phyloP scores from a whole-genome alignment of 208 protist species.

The Naegleria lovaniensis region DNA sequence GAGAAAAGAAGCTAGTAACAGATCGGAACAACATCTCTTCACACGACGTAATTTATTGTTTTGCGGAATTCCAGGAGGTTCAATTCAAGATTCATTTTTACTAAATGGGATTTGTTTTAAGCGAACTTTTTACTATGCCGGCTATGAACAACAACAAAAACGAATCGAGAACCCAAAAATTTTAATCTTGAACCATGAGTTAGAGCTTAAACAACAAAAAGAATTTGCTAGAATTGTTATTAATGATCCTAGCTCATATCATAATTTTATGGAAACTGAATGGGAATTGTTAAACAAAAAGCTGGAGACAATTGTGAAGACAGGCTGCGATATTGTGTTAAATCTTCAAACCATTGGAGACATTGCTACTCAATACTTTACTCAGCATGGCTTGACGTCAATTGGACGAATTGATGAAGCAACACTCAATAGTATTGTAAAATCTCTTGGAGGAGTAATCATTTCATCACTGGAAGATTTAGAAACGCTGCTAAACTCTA shows the following conservation, averaged over 20 bases:
- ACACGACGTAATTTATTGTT: conserved; percentile 97
- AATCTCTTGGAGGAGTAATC: conserved; percentile 91
- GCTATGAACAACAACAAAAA: conserved; percentile 99
- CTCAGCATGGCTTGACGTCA: conserved; percentile 98
- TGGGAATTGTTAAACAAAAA: conserved; percentile 99
- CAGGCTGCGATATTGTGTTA: conserved; percentile 96
- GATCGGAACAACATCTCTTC: conserved; percentile 89
- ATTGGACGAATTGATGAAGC: conserved; percentile 94
- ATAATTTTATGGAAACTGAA: conserved; percentile 99
- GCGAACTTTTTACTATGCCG: conserved; percentile 99
- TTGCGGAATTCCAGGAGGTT: conserved; percentile 98
- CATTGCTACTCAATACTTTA: conserved; percentile 99
- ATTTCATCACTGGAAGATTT: conserved; percentile 97
- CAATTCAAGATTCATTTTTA: conserved; percentile 94
- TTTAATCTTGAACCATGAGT: conserved; percentile 97
- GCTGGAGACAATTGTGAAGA: conserved; percentile 93
- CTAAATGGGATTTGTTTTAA: conserved; percentile 99
- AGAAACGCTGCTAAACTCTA: conserved; percentile 28
- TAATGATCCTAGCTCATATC: conserved; percentile 94
- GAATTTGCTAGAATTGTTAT: conserved; percentile 98
- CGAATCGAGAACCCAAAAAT: conserved; percentile 95
- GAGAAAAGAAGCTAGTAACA: conserved; percentile 99
- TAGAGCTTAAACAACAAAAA: conserved; percentile 99
- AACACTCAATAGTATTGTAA: conserved; percentile 79
- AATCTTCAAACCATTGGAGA: conserved; percentile 99